Evolutionary conservation across 441 rosid genomes (phyloP), one percentile per base, ranked within the genome.

Genomic region (Gossypium gossypioides): DNA sequence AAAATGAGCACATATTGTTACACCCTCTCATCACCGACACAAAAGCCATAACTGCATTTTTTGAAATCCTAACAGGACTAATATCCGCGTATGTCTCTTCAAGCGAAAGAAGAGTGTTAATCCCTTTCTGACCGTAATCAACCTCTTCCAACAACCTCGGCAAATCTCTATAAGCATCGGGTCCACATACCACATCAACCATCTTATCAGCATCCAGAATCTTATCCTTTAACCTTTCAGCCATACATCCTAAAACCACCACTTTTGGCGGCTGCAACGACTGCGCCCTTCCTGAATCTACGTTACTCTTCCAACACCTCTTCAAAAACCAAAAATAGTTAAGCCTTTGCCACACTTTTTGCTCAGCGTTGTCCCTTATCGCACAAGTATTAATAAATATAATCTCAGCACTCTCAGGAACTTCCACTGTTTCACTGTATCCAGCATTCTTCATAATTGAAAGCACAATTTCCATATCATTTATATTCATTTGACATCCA

Each of bases 21-120:
- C 98, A 94, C n/a, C 98, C 98, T 78, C 97, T 85, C 98, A 94
- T 91, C 54, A 91, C 88, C 0, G 97, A 94, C 37, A 91, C 96
- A 78, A 94, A 94, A 71, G 98, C 97, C 2, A 85, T 84, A 5
- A 90, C 78, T 0, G 96, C 75, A 57, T 81, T 91, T 69, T 90
- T 82, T 0, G 91, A 84, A 72, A 93, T 85, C 65, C 95, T 71
- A 50, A 93, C 95, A 0, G 96, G 97, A 58, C 80, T 77, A 25
- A 93, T 85, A 83, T 93, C 98, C 0, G 97, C 98, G 48, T 93
- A 93, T 24, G 96, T 93, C 85, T 93, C 97, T 83, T 93, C 98
- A 4, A 93, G 87, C 18, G 98, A 93, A 75, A 93, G 92, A 74
- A 93, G 87, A 65, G 97, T 89, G 74, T 91, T 91, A 75, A 94